Evolutionary conservation across 352 stramenopile species (phyloP), one percentile per base, ranked within the genome.

Genomic region (Plasmopara muralis): DNA sequence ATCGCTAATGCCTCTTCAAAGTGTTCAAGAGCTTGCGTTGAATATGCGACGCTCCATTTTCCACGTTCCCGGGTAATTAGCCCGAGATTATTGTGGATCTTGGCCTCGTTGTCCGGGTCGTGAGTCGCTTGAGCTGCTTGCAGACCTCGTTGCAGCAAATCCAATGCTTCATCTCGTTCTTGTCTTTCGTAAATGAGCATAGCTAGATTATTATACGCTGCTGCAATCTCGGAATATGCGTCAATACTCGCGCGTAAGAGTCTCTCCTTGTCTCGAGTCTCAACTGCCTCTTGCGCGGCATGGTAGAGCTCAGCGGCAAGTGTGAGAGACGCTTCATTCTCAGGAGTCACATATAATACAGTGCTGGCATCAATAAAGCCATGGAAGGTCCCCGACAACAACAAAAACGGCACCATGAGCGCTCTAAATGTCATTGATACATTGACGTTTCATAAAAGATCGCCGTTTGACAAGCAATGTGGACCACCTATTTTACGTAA

Each of bases 121-220:
- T 74, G 52, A 4, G 56, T 64, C 2, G 57, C 47, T 6, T 55
- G 28, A 4, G 77, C 70, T 12, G 72, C 57, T 15, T 37, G 28
- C 1, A 74, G 53, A 20, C 80, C 80, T 25, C 67, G 59, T 44
- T 70, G 49, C 18, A 90, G 57, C 2, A 80, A 43, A 13, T 51
- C 47, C 6, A 83, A 9, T 12, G 77, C 73, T 34, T 74, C 58
- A 6, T 68, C 51, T 43, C 29, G 47, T 5, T 47, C 34, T 0
- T 56, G 45, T 2, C 18, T n/a, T 1, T 74, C 49, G 14, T 64
- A 68, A 7, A 87, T 28, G 18, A 91, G 47, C 61, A 89, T 81
- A 0, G 66, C 84, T 8, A 94, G 49, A 61, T 94, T 93, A 55
- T 93, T 92, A 60, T 85, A 86, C n/a, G 82, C 70, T 5, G 55